Base-by-base conservation (phyloP, 2,329 filamentous ascomycete species). In the Colletotrichum sublineola region DNA sequence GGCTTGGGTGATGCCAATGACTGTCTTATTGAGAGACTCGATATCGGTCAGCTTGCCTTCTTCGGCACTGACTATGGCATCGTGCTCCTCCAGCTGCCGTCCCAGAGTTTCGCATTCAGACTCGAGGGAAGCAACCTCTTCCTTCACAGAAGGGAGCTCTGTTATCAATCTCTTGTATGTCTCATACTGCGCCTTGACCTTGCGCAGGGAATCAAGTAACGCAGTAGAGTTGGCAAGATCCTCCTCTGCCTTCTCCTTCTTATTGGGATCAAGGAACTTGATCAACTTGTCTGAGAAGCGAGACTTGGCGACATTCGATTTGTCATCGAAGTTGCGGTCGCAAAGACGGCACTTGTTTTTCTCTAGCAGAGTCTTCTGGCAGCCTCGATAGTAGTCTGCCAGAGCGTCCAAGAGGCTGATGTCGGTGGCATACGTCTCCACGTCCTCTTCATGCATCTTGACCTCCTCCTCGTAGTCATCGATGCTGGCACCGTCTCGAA, bases 301-400 rank as follows among this genome's bases (percentile, higher is more conserved):
- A n/a, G 87, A 90, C 74, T 88, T 76, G 65, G 80, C 91, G 77
- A 88, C 89, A 42, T 82, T 87, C 75, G 85, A 84, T 77, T 86
- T 83, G 78, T 90, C 89, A 81, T 85, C 84, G 79, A 97, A 95
- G 5, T 86, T 81, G 65, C 94, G 89, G 55, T 89, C 87, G 78
- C 96, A 98, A 31, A 96, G 89, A 44, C 90, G 88, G 80, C 96
- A 98, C 56, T 88, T 88, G 76, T 94, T 93, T 66, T 93, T 89
- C 44, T 90, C 85, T 67, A 92, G 87, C 14, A 93, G 88, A 31
- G 86, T 87, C 46, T 89, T 86, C 63, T 94, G 84, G 77, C 92
- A 94, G 63, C 90, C 89, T 56, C 84, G 84, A 79, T 93, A 95
- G 80, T 94, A 97, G 18, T 92, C 87, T 60, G 91, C 88, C 74